Conservation (phyloP, 768 basidiomycete species). For the Dioszegia aurantiaca region DNA sequence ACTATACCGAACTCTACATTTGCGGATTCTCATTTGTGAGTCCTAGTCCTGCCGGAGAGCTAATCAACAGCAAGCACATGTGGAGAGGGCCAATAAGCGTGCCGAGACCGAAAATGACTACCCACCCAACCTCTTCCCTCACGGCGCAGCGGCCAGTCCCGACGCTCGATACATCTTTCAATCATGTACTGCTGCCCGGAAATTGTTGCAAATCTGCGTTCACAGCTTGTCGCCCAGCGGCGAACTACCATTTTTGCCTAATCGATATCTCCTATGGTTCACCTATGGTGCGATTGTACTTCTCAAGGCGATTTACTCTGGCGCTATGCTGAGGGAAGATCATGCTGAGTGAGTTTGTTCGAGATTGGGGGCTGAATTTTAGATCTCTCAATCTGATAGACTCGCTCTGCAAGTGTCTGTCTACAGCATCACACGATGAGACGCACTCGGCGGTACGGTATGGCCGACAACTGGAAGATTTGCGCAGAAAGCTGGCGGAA, state of each 20-base stretch:
- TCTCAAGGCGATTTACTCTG: constrained; percentile 46
- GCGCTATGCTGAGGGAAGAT: constrained; percentile 45
- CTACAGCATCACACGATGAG: constrained; percentile 32
- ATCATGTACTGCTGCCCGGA: constrained; percentile 40
- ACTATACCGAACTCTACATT: constrained; percentile 38
- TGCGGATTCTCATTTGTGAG: constrained; percentile 44
- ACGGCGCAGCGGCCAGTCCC: constrained; percentile 38
- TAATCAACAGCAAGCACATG: constrained; percentile 40
- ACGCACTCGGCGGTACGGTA: constrained; percentile 45
- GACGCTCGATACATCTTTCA: constrained; percentile 48
- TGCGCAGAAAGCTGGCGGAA: constrained; percentile 32
- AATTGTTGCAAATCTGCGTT: constrained; percentile 43
- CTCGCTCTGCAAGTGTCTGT: constrained; percentile 38
- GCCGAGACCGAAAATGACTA: constrained; percentile 23
- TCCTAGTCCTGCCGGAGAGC: background rate
- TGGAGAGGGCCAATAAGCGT: constrained; percentile 34
- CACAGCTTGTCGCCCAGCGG: constrained; percentile 42
- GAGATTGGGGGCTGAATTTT: background rate
- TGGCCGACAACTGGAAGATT: constrained; percentile 34
- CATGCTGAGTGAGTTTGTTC: constrained; percentile 20
- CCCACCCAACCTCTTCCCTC: constrained; percentile 38
- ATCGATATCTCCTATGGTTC: constrained; percentile 46
- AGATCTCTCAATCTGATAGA: constrained; percentile 37
- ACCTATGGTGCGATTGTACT: constrained; percentile 47
- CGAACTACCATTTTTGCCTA: constrained; percentile 42